A percentile compares a stretch with the other conserved stretches of the same genome.
Evolutionary conservation across 345 rosid species (phyloP).

Genomic region (Hirschfeldia incana): DNA sequence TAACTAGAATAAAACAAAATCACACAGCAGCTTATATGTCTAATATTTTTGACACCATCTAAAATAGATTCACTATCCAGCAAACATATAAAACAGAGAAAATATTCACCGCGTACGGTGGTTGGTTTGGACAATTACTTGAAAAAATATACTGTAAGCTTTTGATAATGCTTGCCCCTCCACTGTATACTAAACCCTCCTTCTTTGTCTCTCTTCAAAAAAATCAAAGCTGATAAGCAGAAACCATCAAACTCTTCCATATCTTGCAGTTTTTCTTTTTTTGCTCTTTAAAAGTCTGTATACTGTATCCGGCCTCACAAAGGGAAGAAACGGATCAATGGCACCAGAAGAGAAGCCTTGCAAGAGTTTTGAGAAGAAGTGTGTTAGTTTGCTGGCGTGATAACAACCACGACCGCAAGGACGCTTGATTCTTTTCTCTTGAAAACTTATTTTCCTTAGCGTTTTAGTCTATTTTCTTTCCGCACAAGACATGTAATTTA

Average conservation of each 20-base stretch:
- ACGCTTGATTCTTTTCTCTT: neutral
- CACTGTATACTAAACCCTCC: slow-evolving; percentile 24
- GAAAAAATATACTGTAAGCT: slow-evolving; percentile 10
- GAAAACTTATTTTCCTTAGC: neutral
- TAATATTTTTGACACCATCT: neutral
- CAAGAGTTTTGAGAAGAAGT: slow-evolving; percentile 67
- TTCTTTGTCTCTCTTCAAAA: slow-evolving; percentile 12
- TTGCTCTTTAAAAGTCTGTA: neutral
- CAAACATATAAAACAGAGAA: neutral
- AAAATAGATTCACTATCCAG: too few relatives aligned
- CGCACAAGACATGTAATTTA: neutral
- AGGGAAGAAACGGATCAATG: slow-evolving; percentile 17
- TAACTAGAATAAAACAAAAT: neutral
- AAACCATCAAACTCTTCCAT: slow-evolving; percentile 4
- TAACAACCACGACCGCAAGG: slow-evolving; percentile 36
- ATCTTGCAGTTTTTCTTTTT: neutral
- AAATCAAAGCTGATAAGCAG: neutral
- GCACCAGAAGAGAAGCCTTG: slow-evolving; percentile 44
- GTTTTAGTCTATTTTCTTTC: neutral
- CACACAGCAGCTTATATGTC: neutral
- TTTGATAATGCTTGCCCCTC: slow-evolving; percentile 19
- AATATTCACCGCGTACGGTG: neutral
- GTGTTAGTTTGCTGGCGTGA: slow-evolving; percentile 79
- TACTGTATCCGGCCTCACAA: neutral
- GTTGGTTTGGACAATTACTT: slow-evolving; percentile 4